Evolutionary conservation across 2,329 filamentous ascomycete species (phyloP).

Genomic region (Byssoonygena ceratinophila): DNA sequence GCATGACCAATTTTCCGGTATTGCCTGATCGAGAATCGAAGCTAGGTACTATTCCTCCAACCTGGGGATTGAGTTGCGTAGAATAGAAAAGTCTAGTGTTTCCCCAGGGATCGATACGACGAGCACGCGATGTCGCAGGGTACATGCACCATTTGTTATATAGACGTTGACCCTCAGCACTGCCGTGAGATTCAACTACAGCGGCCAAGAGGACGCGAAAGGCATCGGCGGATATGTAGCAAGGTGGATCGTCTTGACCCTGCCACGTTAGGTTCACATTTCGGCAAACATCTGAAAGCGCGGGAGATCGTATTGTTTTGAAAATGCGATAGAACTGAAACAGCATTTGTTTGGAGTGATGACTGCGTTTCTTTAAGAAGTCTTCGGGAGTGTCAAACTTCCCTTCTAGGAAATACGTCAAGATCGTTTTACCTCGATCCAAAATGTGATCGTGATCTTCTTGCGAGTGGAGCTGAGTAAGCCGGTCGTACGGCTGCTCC

Average conservation of each 20-base stretch:
- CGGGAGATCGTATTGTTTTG: slow-evolving; percentile 23
- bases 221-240: slow-evolving; percentile 28
- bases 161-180: slow-evolving; percentile 38
- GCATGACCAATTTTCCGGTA: slow-evolving; percentile 24
- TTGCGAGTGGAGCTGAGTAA: not conserved
- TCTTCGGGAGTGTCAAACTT: slow-evolving; percentile 25
- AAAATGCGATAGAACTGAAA: slow-evolving; percentile 26
- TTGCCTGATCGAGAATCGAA: slow-evolving; percentile 19
- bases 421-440: slow-evolving; percentile 23
- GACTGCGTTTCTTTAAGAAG: not conserved
- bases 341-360: slow-evolving; percentile 18
- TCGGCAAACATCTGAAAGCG: slow-evolving; percentile 24
- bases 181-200: slow-evolving; percentile 43
- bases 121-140: slow-evolving; percentile 17
- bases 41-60: not conserved
- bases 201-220: slow-evolving; percentile 47
- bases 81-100: slow-evolving; percentile 4
- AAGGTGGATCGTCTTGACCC: slow-evolving; percentile 18
- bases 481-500: slow-evolving; percentile 17
- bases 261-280: slow-evolving; percentile 18
- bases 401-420: slow-evolving; percentile 28
- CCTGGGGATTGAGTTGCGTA: not conserved
- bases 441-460: slow-evolving; percentile 20
- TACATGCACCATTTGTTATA: slow-evolving; percentile 41
- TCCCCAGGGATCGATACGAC: slow-evolving; percentile 12